Conservation (phyloP, 176 grass and related monocot genomes). For the Microstegium vimineum region DNA sequence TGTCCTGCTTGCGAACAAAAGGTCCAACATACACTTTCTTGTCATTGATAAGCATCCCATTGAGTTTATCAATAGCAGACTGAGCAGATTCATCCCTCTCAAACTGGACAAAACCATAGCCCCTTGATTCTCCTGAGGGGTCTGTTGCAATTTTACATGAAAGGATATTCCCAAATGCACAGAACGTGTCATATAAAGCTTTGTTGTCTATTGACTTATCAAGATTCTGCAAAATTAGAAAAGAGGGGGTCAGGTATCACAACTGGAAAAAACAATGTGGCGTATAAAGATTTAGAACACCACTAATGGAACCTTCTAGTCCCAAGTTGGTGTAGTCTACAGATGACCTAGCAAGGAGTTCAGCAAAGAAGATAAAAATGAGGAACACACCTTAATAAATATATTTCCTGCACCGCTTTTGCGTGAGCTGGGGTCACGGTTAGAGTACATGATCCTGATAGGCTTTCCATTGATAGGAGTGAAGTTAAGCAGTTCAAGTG, state of each 20-base stretch:
- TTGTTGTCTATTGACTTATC: conserved; percentile 85
- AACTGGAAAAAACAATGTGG: neutral
- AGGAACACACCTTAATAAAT: conserved; percentile 76
- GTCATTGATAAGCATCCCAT: conserved; percentile 81
- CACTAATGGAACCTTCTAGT: neutral
- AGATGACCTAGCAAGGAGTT: neutral
- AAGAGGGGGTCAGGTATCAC: neutral
- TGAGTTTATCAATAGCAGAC: conserved; percentile 74
- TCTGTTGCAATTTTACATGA: conserved; percentile 95
- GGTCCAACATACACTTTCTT: conserved; percentile 93
- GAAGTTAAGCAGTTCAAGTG: conserved; percentile 85
- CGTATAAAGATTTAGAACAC: neutral
- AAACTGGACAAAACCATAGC: conserved; percentile 96
- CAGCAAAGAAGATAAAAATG: neutral
- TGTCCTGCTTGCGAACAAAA: conserved; percentile 83
- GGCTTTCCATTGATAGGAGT: conserved; percentile 83
- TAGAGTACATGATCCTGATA: conserved; percentile 97
- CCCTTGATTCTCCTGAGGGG: conserved; percentile 73
- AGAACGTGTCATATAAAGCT: conserved; percentile 76
- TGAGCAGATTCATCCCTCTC: conserved; percentile 85
- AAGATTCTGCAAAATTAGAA: conserved; percentile 64
- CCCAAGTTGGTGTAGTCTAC: neutral
- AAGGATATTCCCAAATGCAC: conserved; percentile 79
- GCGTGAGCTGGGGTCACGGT: conserved; percentile 83
- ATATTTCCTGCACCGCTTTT: conserved; percentile 81